These are phyloP conservation scores for Lodderomyces parapsilosis DNA, from an alignment of 1,139 yeast species.

Conservation along the genomic window DNA sequence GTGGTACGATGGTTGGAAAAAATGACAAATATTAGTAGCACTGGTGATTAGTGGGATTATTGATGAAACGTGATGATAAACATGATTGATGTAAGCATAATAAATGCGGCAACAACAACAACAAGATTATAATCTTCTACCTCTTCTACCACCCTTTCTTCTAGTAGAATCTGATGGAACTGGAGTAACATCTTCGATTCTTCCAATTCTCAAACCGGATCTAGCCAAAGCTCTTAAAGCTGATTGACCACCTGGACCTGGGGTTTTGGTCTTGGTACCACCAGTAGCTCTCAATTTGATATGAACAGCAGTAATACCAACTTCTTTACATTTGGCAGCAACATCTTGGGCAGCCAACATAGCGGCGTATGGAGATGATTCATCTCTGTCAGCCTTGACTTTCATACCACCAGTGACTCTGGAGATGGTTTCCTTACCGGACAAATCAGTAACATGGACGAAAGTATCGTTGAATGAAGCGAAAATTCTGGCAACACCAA, in stretches of 20 bases:
- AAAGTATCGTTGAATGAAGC: constrained; percentile 99
- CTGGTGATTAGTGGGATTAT: not conserved
- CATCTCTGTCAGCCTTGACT: constrained; percentile 99
- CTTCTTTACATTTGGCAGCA: constrained; percentile 98
- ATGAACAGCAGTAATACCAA: constrained; percentile 99
- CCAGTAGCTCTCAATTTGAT: constrained; percentile 99
- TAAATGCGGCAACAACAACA: not conserved
- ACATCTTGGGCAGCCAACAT: constrained; percentile 99
- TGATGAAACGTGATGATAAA: not conserved
- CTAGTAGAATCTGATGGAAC: constrained; percentile 99
- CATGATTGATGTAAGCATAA: not conserved
- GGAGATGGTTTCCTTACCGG: constrained; percentile 99
- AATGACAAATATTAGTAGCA: not conserved
- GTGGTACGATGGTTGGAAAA: not conserved
- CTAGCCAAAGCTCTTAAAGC: constrained; percentile 99
- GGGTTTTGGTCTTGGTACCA: constrained; percentile 99
- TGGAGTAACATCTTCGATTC: constrained; percentile 99
- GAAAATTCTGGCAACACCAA: constrained; percentile 99
- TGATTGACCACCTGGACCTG: constrained; percentile 99
- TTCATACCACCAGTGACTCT: constrained; percentile 99
- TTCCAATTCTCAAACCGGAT: constrained; percentile 99
- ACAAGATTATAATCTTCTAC: constrained; percentile 87
- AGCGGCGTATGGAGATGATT: constrained; percentile 99
- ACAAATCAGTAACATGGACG: constrained; percentile 98
- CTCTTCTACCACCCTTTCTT: constrained; percentile 99